Conservation (phyloP, 78 protist genomes). For the Acrasis kona region DNA sequence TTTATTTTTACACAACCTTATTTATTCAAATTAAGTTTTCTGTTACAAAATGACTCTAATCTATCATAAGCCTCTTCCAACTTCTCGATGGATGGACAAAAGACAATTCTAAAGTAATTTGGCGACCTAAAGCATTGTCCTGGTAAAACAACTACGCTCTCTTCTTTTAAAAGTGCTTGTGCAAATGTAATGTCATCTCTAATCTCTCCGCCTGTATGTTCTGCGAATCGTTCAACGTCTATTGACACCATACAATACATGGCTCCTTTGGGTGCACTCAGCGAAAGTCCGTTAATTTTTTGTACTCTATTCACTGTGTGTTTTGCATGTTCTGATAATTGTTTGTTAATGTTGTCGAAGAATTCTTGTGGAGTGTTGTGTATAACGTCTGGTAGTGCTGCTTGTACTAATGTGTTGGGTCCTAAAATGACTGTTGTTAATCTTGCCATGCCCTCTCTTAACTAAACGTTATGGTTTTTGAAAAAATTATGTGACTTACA, state of each 20-base stretch:
- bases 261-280: constrained; percentile 70
- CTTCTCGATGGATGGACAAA: constrained; percentile 64
- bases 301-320: constrained; percentile 19
- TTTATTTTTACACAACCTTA: no score
- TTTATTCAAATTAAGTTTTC: no score
- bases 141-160: constrained; percentile 68
- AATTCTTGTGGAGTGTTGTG: constrained; percentile 22
- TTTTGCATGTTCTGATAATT: constrained; percentile 54
- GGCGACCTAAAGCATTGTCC: constrained; percentile 54
- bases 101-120: constrained; percentile 67
- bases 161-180: constrained; percentile 50
- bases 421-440: constrained; percentile 69
- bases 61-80: constrained; percentile 61
- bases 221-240: constrained; percentile 38
- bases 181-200: constrained; percentile 47
- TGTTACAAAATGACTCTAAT: constrained; percentile 57
- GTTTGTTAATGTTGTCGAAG: constrained; percentile 12
- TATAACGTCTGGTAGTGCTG: constrained; percentile 47
- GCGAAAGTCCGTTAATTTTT: constrained; percentile 44
- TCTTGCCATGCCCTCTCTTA: constrained; percentile 13
- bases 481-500: background rate
- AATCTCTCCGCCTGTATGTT: no score
- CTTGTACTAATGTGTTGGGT: constrained; percentile 64
- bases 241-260: constrained; percentile 81
- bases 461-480: background rate